Base-by-base conservation (phyloP, 176 grass and related monocot genomes). In the Panicum miliaceum region DNA sequence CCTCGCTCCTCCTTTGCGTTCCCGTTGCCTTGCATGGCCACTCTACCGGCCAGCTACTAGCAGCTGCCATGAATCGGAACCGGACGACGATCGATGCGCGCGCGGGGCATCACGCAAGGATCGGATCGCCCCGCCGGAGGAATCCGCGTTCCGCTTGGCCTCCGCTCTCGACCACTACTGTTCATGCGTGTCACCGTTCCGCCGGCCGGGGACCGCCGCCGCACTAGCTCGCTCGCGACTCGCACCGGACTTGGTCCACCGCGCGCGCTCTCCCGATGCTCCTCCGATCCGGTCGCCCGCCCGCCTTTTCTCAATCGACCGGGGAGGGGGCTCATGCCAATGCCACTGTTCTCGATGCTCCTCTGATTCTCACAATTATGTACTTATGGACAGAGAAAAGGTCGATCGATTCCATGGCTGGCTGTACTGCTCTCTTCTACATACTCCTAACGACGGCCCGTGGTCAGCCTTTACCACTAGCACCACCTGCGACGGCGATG, bases 141-240 rank as follows among this genome's bases (percentile, higher is more conserved):
- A 60, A 60, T 60, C 22, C 52, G 52, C 19, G 6, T 22, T 54
- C 50, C 50, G 15, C 16, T 52, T 19, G 15, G n/a, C 12, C 42
- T 36, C 63, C 23, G 25, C 41, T 26, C 41, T 47, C 41, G 6
- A n/a, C 42, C 42, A 27, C 69, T 37, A 32, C 46, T 73, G 71
- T 73, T 52, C 26, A 73, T 73, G 71, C 71, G 71, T 9, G 68
- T 71, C 68, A 47, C 42, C 42, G 68, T 71, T 71, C 37, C 9
- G 65, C 65, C 51, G 51, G 35, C 37, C 26, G 26, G 77, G 90
- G 90, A 90, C 88, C 88, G 88, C 88, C 88, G 42, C 18, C 14
- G 12, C 68, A 71, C 68, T 45, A n/a, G 2, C 29, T 26, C 68
- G 40, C 38, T 26, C 68, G 40, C 67, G 67, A 86, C 83, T 90